Evolutionary conservation across 2,329 filamentous ascomycete genomes (phyloP).

Genomic region (Hymenotorrendiella dingleyae): DNA sequence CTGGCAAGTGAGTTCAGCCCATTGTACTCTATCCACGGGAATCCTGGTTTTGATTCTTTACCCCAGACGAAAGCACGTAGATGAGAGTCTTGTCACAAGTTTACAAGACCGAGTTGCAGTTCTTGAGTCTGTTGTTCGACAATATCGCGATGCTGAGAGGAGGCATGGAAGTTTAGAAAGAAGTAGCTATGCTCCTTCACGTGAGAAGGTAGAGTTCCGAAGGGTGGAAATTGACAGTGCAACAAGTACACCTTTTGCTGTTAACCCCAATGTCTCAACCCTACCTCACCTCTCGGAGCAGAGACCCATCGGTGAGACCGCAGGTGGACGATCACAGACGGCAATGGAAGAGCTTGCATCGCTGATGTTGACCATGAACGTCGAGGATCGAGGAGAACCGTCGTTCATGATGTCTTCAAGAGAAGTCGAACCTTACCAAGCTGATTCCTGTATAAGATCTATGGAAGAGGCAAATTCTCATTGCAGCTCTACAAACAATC

Average conservation of each 20-base stretch:
- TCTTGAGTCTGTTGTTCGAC: not conserved
- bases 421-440: not conserved
- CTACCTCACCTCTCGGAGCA: not conserved
- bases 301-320: not conserved
- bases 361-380: conserved; percentile 9
- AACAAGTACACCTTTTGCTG: not conserved
- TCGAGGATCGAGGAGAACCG: conserved; percentile 10
- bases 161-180: not conserved
- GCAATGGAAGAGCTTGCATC: conserved; percentile 11
- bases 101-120: conserved; percentile 1
- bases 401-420: conserved; percentile 10
- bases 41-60: not conserved
- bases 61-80: conserved; percentile 3
- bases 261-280: not conserved
- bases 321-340: conserved; percentile 2
- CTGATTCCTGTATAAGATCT: no score
- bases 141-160: conserved; percentile 2
- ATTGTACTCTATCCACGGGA: not conserved
- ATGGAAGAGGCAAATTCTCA: not conserved
- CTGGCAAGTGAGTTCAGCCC: not conserved
- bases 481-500: not conserved
- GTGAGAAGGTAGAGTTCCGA: not conserved
- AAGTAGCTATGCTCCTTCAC: not conserved
- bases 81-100: conserved; percentile 1
- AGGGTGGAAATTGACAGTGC: not conserved